These are phyloP conservation scores for Golubevia sp. DNA, from an alignment of 1,284 basidiomycete genomes.

Conservation along the genomic window DNA sequence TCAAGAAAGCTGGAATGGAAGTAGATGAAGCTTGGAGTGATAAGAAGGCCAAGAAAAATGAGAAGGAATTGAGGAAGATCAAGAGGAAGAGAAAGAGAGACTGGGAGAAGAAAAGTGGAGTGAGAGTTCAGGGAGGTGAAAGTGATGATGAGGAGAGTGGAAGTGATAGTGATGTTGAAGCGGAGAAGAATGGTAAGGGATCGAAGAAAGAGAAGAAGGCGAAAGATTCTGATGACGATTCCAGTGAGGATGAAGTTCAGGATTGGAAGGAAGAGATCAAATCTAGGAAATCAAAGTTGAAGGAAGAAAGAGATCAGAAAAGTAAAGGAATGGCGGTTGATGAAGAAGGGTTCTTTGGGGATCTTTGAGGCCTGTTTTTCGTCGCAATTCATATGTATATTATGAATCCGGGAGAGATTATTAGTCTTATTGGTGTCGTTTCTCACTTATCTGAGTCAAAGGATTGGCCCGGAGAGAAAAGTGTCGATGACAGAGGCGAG, in stretches of 20 bases:
- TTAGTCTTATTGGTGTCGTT: too few species aligned
- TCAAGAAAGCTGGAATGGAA: neutral
- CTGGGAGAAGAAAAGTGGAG: conserved; percentile 2
- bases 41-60: conserved; percentile 13
- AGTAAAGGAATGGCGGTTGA: conserved; percentile 5
- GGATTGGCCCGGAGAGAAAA: too few species aligned
- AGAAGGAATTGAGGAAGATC: conserved; percentile 7
- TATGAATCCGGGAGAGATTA: too few species aligned
- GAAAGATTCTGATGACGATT: conserved; percentile 36
- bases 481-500: too few species aligned
- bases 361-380: too few species aligned
- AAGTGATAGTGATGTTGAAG: neutral
- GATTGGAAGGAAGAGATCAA: conserved; percentile 26
- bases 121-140: conserved; percentile 8
- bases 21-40: conserved; percentile 11
- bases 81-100: conserved; percentile 14
- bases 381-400: too few species aligned
- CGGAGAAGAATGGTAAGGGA: neutral
- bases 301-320: neutral
- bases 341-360: conserved; percentile 16
- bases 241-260: conserved; percentile 39
- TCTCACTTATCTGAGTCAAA: too few species aligned
- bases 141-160: neutral
- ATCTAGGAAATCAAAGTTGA: conserved; percentile 14
- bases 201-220: conserved; percentile 11